Conservation (phyloP, 1,284 basidiomycete species). For the Sporisorium scitamineum region DNA sequence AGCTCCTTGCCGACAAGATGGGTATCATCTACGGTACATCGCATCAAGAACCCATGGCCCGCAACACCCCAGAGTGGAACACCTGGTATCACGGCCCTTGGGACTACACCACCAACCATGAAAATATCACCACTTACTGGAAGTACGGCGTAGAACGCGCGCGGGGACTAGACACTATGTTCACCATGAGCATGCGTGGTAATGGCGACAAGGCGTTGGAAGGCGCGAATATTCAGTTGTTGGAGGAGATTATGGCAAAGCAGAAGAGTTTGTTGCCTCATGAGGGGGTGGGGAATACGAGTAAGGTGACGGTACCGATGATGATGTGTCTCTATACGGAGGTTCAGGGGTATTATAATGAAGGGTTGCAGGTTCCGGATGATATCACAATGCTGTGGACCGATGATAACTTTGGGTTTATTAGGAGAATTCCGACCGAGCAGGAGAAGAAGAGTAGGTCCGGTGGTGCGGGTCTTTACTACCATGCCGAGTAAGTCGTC, state of each 20-base stretch:
- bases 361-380: conserved; percentile 71
- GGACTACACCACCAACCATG: conserved; percentile 75
- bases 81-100: conserved; percentile 75
- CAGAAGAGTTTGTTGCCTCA: conserved; percentile 75
- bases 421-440: conserved; percentile 70
- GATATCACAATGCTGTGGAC: conserved; percentile 71
- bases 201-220: conserved; percentile 71
- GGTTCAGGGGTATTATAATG: conserved; percentile 78
- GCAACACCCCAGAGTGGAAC: conserved; percentile 73
- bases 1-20: conserved; percentile 76
- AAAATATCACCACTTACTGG: conserved; percentile 76
- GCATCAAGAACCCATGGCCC: conserved; percentile 70
- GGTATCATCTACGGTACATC: conserved; percentile 77
- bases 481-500: conserved; percentile 71
- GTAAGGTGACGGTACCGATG: conserved; percentile 74
- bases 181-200: conserved; percentile 78
- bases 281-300: conserved; percentile 71
- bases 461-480: conserved; percentile 79
- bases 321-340: conserved; percentile 77
- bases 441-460: conserved; percentile 73
- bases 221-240: conserved; percentile 28
- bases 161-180: conserved; percentile 75
- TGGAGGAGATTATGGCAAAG: conserved; percentile 73
- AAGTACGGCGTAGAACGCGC: conserved; percentile 75
- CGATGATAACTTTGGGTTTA: conserved; percentile 70